These are phyloP conservation scores for Botrytis galanthina DNA, from an alignment of 2,329 filamentous ascomycete species.

Conservation along the genomic window DNA sequence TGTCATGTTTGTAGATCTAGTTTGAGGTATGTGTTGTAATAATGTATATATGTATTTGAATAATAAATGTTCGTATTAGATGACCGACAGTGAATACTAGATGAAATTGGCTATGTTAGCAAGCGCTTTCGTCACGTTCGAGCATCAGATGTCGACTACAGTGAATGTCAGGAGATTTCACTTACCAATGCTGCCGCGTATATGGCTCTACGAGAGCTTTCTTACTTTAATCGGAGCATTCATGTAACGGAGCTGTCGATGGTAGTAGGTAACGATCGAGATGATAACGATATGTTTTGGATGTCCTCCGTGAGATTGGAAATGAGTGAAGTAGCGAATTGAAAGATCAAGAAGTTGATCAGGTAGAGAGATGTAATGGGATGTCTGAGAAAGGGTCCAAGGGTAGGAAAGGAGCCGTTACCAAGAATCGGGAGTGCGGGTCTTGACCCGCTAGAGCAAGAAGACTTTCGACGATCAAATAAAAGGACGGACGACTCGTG, in stretches of 20 bases:
- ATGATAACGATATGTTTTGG: slow-evolving; percentile 22
- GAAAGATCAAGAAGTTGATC: slow-evolving; percentile 23
- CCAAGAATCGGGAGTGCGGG: slow-evolving; percentile 37
- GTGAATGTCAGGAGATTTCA: slow-evolving; percentile 4
- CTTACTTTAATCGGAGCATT: slow-evolving; percentile 37
- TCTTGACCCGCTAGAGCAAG: slow-evolving; percentile 26
- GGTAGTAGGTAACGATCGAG: slow-evolving; percentile 20
- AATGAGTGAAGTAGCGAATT: slow-evolving; percentile 25
- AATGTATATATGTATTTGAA: slow-evolving; percentile 12
- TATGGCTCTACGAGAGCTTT: slow-evolving; percentile 38
- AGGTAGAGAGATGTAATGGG: slow-evolving; percentile 27
- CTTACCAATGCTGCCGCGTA: slow-evolving; percentile 24
- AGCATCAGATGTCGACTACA: background rate
- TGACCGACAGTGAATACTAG: slow-evolving; percentile 24
- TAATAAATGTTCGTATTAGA: slow-evolving; percentile 10
- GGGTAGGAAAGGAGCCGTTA: slow-evolving; percentile 24
- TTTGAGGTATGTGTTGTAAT: background rate
- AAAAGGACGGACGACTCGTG: slow-evolving; percentile 16
- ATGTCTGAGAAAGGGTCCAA: slow-evolving; percentile 26
- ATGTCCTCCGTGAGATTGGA: slow-evolving; percentile 23
- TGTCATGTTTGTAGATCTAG: slow-evolving; percentile 60
- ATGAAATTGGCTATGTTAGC: slow-evolving; percentile 12
- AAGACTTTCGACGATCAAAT: slow-evolving; percentile 20
- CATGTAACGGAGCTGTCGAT: slow-evolving; percentile 30
- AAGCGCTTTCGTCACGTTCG: background rate